phyloP scores from a whole-genome alignment of 2,329 filamentous ascomycete species.

The Colletotrichum cordylinicola region DNA sequence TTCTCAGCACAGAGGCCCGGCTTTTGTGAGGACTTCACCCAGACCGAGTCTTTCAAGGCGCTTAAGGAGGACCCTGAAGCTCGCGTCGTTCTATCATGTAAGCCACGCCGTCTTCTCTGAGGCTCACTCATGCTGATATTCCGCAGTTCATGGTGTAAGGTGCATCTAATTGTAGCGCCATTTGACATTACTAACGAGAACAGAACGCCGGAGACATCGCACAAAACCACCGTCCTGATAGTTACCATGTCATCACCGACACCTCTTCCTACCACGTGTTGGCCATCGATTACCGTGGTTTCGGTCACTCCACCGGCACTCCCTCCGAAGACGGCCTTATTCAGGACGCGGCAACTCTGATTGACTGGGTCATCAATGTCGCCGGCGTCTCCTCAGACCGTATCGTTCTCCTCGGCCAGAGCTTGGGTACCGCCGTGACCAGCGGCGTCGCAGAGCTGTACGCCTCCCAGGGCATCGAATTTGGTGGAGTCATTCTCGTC shows the following conservation, averaged over 20 bases:
- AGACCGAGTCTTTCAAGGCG: conserved; percentile 64
- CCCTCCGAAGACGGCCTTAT: conserved; percentile 85
- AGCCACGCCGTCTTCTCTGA: neutral
- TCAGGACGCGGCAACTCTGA: conserved; percentile 74
- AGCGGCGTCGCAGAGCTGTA: conserved; percentile 77
- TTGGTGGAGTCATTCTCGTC: conserved; percentile 81
- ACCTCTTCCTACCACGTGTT: conserved; percentile 80
- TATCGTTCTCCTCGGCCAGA: conserved; percentile 86
- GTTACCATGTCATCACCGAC: conserved; percentile 78
- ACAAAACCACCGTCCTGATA: conserved; percentile 76
- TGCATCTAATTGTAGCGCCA: neutral
- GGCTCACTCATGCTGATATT: neutral
- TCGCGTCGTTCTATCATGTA: conserved; percentile 67
- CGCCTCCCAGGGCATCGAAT: conserved; percentile 64
- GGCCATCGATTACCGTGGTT: conserved; percentile 91
- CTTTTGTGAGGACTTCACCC: conserved; percentile 57
- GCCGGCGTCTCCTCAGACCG: conserved; percentile 70
- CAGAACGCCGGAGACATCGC: conserved; percentile 87
- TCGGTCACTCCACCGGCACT: conserved; percentile 78
- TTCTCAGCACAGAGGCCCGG: conserved; percentile 60
- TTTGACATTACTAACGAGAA: conserved; percentile 22
- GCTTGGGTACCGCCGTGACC: conserved; percentile 85
- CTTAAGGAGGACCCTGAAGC: conserved; percentile 68
- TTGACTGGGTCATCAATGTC: conserved; percentile 73
- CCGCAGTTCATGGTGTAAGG: conserved; percentile 67